Percentiles rank a stretch among this genome's conserved stretches.
These are phyloP conservation scores for Xylariaceae sp. DNA, from an alignment of 2,329 filamentous ascomycete genomes.

Conservation along the genomic window DNA sequence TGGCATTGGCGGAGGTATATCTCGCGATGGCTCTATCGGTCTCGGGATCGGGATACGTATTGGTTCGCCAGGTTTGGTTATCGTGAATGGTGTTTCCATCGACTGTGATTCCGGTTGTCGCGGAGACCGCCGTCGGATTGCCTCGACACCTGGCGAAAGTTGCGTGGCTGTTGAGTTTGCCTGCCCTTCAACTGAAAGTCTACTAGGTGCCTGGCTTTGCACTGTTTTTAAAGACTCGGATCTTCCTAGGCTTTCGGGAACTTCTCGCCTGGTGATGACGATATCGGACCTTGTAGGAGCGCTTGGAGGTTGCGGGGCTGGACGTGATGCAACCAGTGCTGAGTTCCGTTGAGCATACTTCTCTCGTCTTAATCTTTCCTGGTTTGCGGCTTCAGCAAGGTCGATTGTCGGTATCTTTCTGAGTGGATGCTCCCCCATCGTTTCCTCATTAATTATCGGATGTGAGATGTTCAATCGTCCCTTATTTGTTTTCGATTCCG, in stretches of 20 bases:
- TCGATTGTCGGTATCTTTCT: constrained; percentile 43
- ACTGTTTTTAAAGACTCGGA: constrained; percentile 26
- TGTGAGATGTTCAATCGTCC: constrained; percentile 49
- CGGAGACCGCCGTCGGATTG: constrained; percentile 52
- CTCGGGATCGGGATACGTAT: constrained; percentile 35
- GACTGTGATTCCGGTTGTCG: constrained; percentile 31
- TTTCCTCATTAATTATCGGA: constrained; percentile 40
- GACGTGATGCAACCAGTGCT: constrained; percentile 34
- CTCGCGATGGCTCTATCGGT: constrained; percentile 30
- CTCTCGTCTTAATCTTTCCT: constrained; percentile 45
- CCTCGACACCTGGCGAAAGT: constrained; percentile 50
- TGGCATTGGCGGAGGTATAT: constrained; percentile 26
- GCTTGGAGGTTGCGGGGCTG: constrained; percentile 36
- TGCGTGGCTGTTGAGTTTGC: constrained; percentile 47
- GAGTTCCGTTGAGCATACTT: constrained; percentile 30
- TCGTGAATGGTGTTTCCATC: constrained; percentile 23
- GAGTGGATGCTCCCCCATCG: constrained; percentile 25
- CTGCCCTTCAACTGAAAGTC: constrained; percentile 32
- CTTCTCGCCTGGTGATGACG: constrained; percentile 39
- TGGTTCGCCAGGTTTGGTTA: constrained; percentile 28
- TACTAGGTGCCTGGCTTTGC: constrained; percentile 16
- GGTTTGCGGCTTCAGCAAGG: constrained; percentile 45
- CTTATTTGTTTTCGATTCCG: constrained; percentile 27
- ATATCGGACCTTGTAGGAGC: constrained; percentile 32
- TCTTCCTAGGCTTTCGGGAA: constrained; percentile 29